Evolutionary conservation across 768 basidiomycete genomes (phyloP).

Genomic region (Termitomyces sp.): DNA sequence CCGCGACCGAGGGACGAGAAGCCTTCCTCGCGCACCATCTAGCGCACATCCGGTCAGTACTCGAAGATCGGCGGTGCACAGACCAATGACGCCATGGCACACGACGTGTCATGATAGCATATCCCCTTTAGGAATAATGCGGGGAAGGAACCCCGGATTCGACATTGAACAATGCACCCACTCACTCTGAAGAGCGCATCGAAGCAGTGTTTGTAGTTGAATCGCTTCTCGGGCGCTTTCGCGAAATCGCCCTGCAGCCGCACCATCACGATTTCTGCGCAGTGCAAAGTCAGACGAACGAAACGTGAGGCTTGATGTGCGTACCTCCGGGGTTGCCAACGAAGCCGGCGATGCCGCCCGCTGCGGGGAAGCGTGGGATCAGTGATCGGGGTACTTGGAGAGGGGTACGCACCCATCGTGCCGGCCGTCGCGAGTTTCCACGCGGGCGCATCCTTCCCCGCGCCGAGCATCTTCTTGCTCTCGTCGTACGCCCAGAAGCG

Average conservation of each 20-base stretch:
- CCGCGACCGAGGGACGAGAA: slow-evolving; percentile 70
- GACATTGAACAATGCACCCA: too few relatives aligned
- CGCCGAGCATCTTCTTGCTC: slow-evolving; percentile 79
- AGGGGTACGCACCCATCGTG: slow-evolving; percentile 83
- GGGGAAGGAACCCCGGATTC: slow-evolving; percentile 1
- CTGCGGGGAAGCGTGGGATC: slow-evolving; percentile 28
- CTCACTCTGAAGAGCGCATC: slow-evolving; percentile 83
- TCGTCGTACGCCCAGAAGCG: slow-evolving; percentile 94
- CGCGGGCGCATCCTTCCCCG: slow-evolving; percentile 64
- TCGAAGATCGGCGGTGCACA: not conserved
- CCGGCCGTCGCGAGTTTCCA: slow-evolving; percentile 82
- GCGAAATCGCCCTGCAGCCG: slow-evolving; percentile 90
- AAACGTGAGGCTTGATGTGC: too few relatives aligned
- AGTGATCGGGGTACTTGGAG: too few relatives aligned
- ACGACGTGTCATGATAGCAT: slow-evolving; percentile 1
- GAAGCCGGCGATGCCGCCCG: slow-evolving; percentile 80
- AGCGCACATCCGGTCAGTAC: not conserved
- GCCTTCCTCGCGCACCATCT: slow-evolving; percentile 91
- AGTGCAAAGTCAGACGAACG: not conserved
- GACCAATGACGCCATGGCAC: slow-evolving; percentile 8
- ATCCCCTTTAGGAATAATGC: slow-evolving; percentile 9
- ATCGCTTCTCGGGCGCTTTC: slow-evolving; percentile 80
- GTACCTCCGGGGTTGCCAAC: slow-evolving; percentile 86
- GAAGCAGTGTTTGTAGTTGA: slow-evolving; percentile 87
- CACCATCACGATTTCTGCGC: slow-evolving; percentile 78